Evolutionary conservation across 495 filamentous ascomycete genomes (phyloP).

Genomic region (Xylaria acuta): DNA sequence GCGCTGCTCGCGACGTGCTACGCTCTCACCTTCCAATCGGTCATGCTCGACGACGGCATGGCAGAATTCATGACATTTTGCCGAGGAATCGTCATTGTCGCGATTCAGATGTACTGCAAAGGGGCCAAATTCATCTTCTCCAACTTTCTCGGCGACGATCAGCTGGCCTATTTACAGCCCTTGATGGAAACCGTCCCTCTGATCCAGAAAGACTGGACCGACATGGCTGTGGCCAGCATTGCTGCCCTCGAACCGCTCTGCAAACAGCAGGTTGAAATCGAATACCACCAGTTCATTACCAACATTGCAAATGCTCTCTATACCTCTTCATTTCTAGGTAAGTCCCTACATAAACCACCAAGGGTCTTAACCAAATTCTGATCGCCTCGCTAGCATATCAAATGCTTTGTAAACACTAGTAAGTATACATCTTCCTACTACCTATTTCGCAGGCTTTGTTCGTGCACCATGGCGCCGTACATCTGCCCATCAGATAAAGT

Average conservation of each 20-base stretch:
- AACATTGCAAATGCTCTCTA: conserved; percentile 42
- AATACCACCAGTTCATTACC: conserved; percentile 43
- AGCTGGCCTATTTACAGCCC: conserved; percentile 41
- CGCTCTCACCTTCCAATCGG: conserved; percentile 65
- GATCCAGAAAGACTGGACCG: conserved; percentile 42
- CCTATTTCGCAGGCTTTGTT: neutral
- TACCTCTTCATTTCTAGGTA: conserved; percentile 42
- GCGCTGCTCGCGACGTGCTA: conserved; percentile 64
- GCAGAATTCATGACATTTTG: conserved; percentile 69
- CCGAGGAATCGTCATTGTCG: conserved; percentile 62
- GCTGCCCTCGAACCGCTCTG: conserved; percentile 45
- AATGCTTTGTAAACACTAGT: conserved; percentile 46
- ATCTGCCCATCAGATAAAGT: neutral
- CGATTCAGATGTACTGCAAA: conserved; percentile 53
- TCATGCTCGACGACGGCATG: conserved; percentile 64
- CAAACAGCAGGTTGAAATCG: conserved; percentile 37
- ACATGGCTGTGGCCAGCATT: conserved; percentile 45
- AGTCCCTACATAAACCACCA: neutral
- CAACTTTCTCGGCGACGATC: conserved; percentile 43
- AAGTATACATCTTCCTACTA: neutral
- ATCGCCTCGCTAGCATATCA: conserved; percentile 41
- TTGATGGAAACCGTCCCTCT: conserved; percentile 43
- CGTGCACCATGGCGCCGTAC: neutral
- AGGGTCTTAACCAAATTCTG: neutral
- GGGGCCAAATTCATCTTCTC: conserved; percentile 56